Conservation (phyloP, 345 rosid genomes). For the Ricinus communis region DNA sequence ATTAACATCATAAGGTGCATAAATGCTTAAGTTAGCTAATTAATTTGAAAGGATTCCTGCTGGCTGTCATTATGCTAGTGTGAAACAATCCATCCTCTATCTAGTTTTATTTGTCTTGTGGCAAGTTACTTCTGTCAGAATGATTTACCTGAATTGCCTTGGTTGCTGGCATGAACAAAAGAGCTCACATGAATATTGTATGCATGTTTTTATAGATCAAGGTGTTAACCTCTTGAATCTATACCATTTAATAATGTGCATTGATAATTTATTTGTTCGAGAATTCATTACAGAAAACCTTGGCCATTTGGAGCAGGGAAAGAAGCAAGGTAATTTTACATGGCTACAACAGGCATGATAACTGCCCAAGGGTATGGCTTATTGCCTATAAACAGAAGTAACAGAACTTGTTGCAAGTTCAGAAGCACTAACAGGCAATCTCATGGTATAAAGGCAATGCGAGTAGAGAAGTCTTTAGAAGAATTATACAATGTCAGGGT, state of each 20-base stretch:
- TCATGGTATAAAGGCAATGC: conserved; percentile 51
- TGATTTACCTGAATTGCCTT: neutral
- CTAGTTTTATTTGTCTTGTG: too few species aligned
- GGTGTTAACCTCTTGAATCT: neutral
- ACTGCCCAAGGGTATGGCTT: conserved; percentile 33
- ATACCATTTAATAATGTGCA: neutral
- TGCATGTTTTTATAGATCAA: too few species aligned
- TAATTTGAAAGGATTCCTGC: neutral
- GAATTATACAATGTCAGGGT: conserved; percentile 80
- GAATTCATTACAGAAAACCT: neutral
- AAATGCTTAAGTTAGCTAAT: too few species aligned
- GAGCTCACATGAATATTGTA: neutral
- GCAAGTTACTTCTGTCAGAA: neutral
- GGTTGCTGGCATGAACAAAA: neutral
- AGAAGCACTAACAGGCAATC: conserved; percentile 13
- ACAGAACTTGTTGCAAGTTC: conserved; percentile 11
- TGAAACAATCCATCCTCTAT: too few species aligned
- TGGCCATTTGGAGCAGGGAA: conserved; percentile 13
- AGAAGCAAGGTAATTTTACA: neutral
- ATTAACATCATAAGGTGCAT: too few species aligned
- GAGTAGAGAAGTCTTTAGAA: conserved; percentile 62
- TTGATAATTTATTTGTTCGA: neutral
- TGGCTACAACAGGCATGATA: conserved; percentile 47
- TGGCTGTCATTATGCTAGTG: too few species aligned
- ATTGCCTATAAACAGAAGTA: conserved; percentile 29